A percentile compares a stretch with the other conserved stretches of the same genome.
phyloP scores from a whole-genome alignment of 1,284 basidiomycete species.

The Porphyrellus sp. region DNA sequence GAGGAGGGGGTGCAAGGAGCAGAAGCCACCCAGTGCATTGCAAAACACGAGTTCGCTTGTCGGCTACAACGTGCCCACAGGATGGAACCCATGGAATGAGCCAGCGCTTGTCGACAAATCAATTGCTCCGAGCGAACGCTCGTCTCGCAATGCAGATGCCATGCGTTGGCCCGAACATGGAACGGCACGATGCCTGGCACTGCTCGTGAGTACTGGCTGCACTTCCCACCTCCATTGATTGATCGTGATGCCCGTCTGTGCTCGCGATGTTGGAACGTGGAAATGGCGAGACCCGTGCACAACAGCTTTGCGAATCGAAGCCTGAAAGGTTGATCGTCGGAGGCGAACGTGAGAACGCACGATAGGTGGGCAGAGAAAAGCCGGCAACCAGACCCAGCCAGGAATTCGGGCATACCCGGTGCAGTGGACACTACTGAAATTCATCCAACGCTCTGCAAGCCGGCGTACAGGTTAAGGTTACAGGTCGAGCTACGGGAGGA shows the following conservation, averaged over 20 bases:
- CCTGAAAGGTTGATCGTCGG: no score
- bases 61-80: not conserved
- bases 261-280: not conserved
- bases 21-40: not conserved
- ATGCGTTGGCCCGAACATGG: not conserved
- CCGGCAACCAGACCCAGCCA: no score
- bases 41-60: constrained; percentile 14
- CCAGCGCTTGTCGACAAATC: not conserved
- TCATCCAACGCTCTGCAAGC: no score
- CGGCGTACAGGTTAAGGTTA: no score
- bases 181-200: not conserved
- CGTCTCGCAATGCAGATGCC: not conserved
- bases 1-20: not conserved
- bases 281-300: no score
- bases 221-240: not conserved
- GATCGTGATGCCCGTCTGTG: not conserved
- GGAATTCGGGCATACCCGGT: no score
- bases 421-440: no score
- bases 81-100: not conserved
- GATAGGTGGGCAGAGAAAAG: no score
- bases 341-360: no score
- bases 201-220: not conserved
- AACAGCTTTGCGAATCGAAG: no score
- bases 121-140: not conserved
- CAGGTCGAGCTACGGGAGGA: no score